Evolutionary conservation across 2,329 filamentous ascomycete genomes (phyloP), one percentile per base, ranked within the genome.

Genomic region (Alternaria sp.): DNA sequence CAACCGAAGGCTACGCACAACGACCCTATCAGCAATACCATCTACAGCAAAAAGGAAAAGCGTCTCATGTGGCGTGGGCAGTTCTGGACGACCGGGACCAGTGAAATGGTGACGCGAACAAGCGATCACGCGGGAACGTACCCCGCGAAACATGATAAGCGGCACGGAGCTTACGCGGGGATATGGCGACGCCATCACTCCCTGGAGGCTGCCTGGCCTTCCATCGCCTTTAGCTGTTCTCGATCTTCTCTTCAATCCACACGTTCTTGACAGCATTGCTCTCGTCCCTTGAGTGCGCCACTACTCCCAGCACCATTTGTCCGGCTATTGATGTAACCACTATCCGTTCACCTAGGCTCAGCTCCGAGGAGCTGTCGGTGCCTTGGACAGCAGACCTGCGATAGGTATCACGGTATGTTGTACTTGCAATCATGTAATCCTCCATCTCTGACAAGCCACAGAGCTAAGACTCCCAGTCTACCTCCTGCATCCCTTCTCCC

Each of bases 71-170:
- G 26, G 18, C 25, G 26, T 14, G 26, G 46, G 9, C 20, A 15
- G 30, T 21, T 44, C 8, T 44, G 12, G 14, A 57, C 23, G 30
- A 18, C 30, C 21, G 25, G 21, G 33, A 47, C 49, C 33, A 55
- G 28, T 20, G 23, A 15, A 60, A 50, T 47, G 55, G 45, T 61
- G 62, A 68, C 61, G 68, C 57, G 65, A 65, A 65, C 60, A 66
- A 62, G 62, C 58, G 63, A 60, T 70, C 70, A 72, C 64, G 71
- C 65, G 71, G 61, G 41, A 58, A 46, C 44, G 56, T 73, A 70
- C 71, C 71, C 71, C 71, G 71, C 70, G 65, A 66, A 66, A 63
- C 60, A 60, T 67, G 69, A 73, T 72, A 73, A 68, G 69, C 60
- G 62, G 64, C 55, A 30, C 65, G 67, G 68, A 73, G 69, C 71